phyloP scores from a whole-genome alignment of 129 eudicot genomes.

The Pittosporum tobira region DNA sequence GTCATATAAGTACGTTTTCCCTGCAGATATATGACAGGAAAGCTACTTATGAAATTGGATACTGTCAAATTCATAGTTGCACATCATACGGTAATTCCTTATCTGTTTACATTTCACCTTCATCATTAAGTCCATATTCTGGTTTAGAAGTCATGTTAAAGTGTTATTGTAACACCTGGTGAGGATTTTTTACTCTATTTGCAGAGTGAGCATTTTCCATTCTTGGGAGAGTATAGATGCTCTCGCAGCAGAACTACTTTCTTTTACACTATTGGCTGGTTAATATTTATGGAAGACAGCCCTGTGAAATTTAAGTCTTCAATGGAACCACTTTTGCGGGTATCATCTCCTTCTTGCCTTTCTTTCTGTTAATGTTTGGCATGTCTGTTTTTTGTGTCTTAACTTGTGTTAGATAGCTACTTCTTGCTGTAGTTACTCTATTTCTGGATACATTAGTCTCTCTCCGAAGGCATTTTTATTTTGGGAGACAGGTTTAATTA shows the following conservation, averaged over 20 bases:
- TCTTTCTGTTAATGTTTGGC: background rate
- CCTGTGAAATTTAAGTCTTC: conserved; percentile 76
- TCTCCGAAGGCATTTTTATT: too few species aligned
- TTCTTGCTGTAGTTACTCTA: background rate
- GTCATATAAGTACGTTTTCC: conserved; percentile 4
- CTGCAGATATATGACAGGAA: conserved; percentile 90
- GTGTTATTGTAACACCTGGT: background rate
- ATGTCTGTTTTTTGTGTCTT: background rate
- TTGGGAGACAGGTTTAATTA: too few species aligned
- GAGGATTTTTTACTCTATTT: conserved; percentile 4
- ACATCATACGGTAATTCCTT: conserved; percentile 66
- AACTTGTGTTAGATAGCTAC: background rate
- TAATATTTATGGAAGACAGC: conserved; percentile 89
- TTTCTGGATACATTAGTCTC: background rate
- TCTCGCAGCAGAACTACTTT: conserved; percentile 92
- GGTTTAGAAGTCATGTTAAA: background rate
- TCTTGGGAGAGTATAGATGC: conserved; percentile 70
- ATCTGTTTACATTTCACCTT: background rate
- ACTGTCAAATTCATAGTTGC: conserved; percentile 77
- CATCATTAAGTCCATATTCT: background rate
- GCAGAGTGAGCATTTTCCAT: conserved; percentile 97
- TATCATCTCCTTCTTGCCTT: conserved; percentile 17
- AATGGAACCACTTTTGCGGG: conserved; percentile 84
- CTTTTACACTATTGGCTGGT: conserved; percentile 91
- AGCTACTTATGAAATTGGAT: conserved; percentile 86